phyloP scores from a whole-genome alignment of 2,329 filamentous ascomycete genomes.

The Epichloe scottii region DNA sequence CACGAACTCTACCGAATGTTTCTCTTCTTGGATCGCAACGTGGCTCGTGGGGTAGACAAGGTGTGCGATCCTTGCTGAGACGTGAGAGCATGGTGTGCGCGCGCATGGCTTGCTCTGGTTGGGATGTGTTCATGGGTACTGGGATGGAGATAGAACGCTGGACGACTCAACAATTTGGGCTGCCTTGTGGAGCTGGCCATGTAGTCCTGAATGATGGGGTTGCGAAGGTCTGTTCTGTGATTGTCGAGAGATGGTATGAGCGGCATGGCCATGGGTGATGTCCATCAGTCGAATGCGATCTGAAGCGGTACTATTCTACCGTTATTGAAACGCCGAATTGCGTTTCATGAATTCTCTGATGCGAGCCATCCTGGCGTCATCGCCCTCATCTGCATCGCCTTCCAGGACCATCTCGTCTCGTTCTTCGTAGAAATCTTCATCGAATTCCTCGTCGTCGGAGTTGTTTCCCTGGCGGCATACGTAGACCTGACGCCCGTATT shows the following conservation, averaged over 20 bases:
- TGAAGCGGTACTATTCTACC: not conserved
- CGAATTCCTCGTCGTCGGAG: conserved; percentile 43
- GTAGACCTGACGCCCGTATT: conserved; percentile 41
- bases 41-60: not conserved
- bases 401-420: conserved; percentile 26
- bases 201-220: too few species aligned
- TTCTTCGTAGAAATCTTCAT: conserved; percentile 25
- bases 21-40: not conserved
- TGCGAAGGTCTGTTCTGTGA: too few species aligned
- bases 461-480: conserved; percentile 39
- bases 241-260: too few species aligned
- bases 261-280: too few species aligned
- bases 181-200: too few species aligned
- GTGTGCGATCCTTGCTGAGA: not conserved
- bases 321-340: conserved; percentile 12
- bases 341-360: conserved; percentile 26
- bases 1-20: not conserved
- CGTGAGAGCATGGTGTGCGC: not conserved
- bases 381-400: conserved; percentile 23
- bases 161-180: too few species aligned
- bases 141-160: too few species aligned
- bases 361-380: conserved; percentile 24
- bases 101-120: not conserved
- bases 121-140: too few species aligned
- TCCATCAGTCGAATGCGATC: not conserved